Base-by-base conservation (phyloP, 2,329 filamentous ascomycete species). In the Phaeoacremonium minimum region DNA sequence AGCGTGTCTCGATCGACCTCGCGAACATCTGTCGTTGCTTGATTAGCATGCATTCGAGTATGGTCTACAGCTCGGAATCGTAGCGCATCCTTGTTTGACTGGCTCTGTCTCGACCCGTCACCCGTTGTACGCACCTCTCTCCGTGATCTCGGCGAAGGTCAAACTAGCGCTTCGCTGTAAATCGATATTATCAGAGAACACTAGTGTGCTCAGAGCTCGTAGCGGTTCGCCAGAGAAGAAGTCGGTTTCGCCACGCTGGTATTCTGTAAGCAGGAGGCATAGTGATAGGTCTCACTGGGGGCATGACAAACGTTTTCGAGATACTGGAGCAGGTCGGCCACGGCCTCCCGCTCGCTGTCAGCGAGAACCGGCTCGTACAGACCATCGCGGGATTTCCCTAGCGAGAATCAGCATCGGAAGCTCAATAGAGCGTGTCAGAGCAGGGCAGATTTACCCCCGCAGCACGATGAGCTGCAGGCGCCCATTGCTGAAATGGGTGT, bases 151-250 rank as follows among this genome's bases (percentile, higher is more conserved):
- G 42, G 93, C 93, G 73, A 98, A 98, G 3, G 93, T 98, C 62
- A 98, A 77, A 61, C 91, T 97, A 36, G 93, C 93, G 67, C 93
- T 97, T 48, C 93, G 80, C 68, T 98, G 93, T 36, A 98, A 75
- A 61, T 98, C 93, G 59, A 98, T 90, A 67, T 98, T 98, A 64
- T 97, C 90, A 40, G 93, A 98, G 62, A 95, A 98, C 40, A 98
- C 93, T 17, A 98, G 77, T 11, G 91, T 98, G 64, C 88, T 96
- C 39, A 98, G 71, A 31, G 93, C 91, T 64, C 86, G 85, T 40
- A 98, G 80, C 31, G 93, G 93, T 57, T 96, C 90, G 64, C 93
- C 93, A 26, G 87, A 84, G 67, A 98, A 98, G 78, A 98, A 98
- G 64, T 98, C 91, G 53, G 90, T 97, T 63, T 98, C 93, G 57